Conservation (phyloP, 2,329 filamentous ascomycete species). For the Calonectria fujianensis region DNA sequence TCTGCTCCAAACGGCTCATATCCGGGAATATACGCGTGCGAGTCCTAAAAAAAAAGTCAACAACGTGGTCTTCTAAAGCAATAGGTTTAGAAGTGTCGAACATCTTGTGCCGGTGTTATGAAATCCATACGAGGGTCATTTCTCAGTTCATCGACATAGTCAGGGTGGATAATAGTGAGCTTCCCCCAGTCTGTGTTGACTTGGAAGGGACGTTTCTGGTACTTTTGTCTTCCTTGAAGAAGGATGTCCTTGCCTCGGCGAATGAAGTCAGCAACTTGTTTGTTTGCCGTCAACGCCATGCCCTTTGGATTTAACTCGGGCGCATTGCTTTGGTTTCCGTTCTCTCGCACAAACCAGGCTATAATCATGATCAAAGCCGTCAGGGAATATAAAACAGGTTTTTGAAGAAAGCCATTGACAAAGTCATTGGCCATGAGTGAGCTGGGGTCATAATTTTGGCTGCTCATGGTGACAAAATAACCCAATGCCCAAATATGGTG, state of each 20-base stretch:
- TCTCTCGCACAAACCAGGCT: neutral
- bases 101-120: constrained; percentile 3
- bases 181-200: constrained; percentile 5
- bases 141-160: constrained; percentile 8
- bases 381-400: neutral
- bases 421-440: neutral
- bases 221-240: neutral
- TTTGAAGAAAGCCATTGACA: neutral
- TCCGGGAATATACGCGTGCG: constrained; percentile 6
- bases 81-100: neutral
- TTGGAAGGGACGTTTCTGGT: neutral
- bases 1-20: neutral
- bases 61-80: too few species aligned
- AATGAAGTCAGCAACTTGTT: constrained; percentile 6
- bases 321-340: neutral
- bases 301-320: constrained; percentile 12
- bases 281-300: constrained; percentile 10
- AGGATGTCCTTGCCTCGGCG: neutral
- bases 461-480: neutral
- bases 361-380: neutral
- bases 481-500: neutral
- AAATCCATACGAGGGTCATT: constrained; percentile 17
- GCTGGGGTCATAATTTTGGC: neutral
- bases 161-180: neutral
- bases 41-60: neutral